Conservation (phyloP, 2,329 filamentous ascomycete genomes). For the Claviceps sp. region DNA sequence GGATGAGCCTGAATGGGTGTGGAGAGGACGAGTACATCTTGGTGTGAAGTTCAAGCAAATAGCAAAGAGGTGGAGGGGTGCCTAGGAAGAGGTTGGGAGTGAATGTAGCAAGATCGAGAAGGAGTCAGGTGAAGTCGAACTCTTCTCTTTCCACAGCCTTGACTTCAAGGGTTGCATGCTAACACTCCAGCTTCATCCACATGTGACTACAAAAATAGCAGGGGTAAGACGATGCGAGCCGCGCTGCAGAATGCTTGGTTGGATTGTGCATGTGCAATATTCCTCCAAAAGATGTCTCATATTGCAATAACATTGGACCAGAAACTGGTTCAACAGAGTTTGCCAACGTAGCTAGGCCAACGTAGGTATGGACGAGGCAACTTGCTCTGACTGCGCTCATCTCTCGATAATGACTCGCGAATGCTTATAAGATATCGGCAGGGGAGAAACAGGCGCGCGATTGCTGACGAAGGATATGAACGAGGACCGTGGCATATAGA, state of each 20-base stretch:
- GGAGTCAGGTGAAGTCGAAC: not conserved
- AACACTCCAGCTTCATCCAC: not conserved
- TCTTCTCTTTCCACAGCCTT: not conserved
- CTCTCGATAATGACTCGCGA: not conserved
- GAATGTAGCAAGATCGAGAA: not conserved
- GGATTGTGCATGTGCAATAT: not conserved
- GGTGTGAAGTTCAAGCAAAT: not conserved
- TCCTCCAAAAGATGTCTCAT: not conserved
- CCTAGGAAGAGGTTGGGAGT: not conserved
- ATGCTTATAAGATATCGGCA: not conserved
- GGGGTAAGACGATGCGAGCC: not conserved
- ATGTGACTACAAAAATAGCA: not conserved
- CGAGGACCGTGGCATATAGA: not conserved
- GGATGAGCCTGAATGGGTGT: not conserved
- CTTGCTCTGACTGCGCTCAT: no score
- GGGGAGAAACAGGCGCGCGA: not conserved
- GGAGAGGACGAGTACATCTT: not conserved
- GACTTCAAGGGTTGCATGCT: not conserved
- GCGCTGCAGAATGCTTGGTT: slow-evolving; percentile 1
- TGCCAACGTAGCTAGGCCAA: not conserved
- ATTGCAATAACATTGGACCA: no score
- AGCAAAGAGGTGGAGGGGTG: slow-evolving; percentile 1
- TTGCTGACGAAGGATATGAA: not conserved
- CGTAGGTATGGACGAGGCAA: no score
- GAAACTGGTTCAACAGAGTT: not conserved